phyloP scores from a whole-genome alignment of 176 grass and related monocot genomes.

The Zoysia pacifica region DNA sequence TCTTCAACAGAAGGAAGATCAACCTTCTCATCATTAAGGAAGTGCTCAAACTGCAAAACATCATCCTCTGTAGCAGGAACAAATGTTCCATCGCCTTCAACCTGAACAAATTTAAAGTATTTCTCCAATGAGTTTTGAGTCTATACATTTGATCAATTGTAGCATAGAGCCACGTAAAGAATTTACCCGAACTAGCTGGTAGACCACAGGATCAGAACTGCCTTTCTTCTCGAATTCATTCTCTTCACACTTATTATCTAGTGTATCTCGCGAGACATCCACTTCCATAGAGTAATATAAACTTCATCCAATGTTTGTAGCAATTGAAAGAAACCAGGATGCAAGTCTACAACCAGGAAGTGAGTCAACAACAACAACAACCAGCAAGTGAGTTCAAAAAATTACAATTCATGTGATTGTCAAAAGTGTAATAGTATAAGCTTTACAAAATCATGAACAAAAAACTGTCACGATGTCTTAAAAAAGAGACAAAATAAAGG shows the following conservation, averaged over 20 bases:
- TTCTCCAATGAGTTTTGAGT: constrained; percentile 7
- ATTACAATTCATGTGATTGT: constrained; percentile 14
- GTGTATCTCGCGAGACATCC: constrained; percentile 30
- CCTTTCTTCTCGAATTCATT: constrained; percentile 52
- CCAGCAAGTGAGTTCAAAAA: constrained; percentile 26
- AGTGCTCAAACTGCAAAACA: constrained; percentile 79
- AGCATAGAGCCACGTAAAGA: constrained; percentile 17
- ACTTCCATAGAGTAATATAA: constrained; percentile 68
- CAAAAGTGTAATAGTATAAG: not conserved
- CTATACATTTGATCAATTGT: constrained; percentile 13
- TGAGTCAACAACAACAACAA: not conserved
- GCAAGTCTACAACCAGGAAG: constrained; percentile 36
- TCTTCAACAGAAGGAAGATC: constrained; percentile 56
- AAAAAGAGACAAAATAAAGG: constrained; percentile 25
- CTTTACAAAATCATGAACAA: not conserved
- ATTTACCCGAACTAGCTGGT: constrained; percentile 96
- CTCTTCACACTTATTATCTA: constrained; percentile 55
- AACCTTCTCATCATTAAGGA: constrained; percentile 73
- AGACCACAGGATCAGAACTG: constrained; percentile 72
- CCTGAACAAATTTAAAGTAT: constrained; percentile 51
- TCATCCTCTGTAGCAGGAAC: constrained; percentile 95
- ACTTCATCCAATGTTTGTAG: constrained; percentile 54
- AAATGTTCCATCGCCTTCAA: constrained; percentile 96
- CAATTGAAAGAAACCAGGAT: constrained; percentile 29
- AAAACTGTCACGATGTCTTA: not conserved